These are phyloP conservation scores for Colletotrichum sp. DNA, from an alignment of 2,329 filamentous ascomycete species.

Conservation along the genomic window DNA sequence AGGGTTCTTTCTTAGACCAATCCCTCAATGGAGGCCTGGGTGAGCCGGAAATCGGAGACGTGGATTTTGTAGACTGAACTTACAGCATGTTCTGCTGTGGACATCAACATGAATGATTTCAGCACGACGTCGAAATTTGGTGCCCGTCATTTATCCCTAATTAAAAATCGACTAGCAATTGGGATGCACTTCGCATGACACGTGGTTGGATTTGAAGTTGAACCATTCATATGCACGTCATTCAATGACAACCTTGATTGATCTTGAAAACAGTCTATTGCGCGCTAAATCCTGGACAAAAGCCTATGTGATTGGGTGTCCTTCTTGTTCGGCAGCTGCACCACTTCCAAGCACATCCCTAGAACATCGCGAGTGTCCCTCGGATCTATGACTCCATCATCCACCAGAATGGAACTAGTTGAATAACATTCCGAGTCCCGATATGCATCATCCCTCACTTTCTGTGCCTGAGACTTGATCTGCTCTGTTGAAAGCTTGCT, in stretches of 20 bases:
- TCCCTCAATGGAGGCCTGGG: neutral
- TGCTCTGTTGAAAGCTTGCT: neutral
- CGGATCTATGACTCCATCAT: neutral
- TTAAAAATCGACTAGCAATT: fast-evolving
- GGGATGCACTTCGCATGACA: fast-evolving
- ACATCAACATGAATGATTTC: neutral
- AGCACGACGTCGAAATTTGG: neutral
- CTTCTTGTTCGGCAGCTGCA: neutral
- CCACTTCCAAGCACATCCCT: neutral
- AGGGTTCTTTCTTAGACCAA: neutral
- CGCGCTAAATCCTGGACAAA: neutral
- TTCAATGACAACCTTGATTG: neutral
- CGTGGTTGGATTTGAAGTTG: neutral
- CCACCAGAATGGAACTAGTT: neutral
- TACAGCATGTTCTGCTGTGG: neutral
- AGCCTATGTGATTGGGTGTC: neutral
- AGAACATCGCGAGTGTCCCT: neutral
- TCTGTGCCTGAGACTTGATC: neutral
- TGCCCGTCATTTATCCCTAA: fast-evolving
- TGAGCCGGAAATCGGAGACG: neutral
- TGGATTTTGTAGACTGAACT: neutral
- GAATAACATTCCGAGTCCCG: neutral
- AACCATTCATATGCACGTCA: neutral
- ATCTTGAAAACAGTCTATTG: neutral
- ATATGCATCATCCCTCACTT: neutral